Evolutionary conservation across 208 protist genomes (phyloP).

Genomic region (Jaenimonas drosophilae): DNA sequence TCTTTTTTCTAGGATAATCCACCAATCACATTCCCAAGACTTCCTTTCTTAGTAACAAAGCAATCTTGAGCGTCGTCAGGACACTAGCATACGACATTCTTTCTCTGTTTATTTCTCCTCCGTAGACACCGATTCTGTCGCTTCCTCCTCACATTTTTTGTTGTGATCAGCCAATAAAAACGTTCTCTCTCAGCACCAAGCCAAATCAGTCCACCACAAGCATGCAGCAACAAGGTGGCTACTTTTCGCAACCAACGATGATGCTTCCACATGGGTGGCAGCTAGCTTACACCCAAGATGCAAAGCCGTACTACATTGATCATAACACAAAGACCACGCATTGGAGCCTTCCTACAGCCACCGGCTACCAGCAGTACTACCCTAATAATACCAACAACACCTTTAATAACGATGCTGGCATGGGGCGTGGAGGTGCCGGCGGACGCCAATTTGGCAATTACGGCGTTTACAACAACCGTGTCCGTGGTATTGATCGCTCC

Average conservation of each 20-base stretch:
- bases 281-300: slow-evolving; percentile 56
- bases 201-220: slow-evolving; percentile 1
- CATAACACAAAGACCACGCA: slow-evolving; percentile 84
- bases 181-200: slow-evolving; percentile 1
- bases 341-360: slow-evolving; percentile 48
- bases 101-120: slow-evolving; percentile 1
- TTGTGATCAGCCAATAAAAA: slow-evolving; percentile 7
- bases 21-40: too few species aligned
- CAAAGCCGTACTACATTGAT: slow-evolving; percentile 74
- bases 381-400: not conserved
- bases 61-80: too few species aligned
- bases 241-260: slow-evolving; percentile 31
- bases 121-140: not conserved
- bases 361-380: slow-evolving; percentile 16
- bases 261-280: slow-evolving; percentile 72
- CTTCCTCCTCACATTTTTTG: slow-evolving; percentile 5
- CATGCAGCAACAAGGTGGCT: slow-evolving; percentile 40
- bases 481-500: slow-evolving; percentile 53
- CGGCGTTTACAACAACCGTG: not conserved
- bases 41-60: too few species aligned
- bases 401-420: not conserved
- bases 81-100: not conserved
- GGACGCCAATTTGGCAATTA: not conserved
- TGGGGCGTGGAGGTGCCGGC: not conserved
- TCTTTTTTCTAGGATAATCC: too few species aligned